A percentile compares a stretch with the other conserved stretches of the same genome.
These are phyloP conservation scores for Cunninghamia lanceolata DNA, from an alignment of 75 land plant species.

Conservation along the genomic window DNA sequence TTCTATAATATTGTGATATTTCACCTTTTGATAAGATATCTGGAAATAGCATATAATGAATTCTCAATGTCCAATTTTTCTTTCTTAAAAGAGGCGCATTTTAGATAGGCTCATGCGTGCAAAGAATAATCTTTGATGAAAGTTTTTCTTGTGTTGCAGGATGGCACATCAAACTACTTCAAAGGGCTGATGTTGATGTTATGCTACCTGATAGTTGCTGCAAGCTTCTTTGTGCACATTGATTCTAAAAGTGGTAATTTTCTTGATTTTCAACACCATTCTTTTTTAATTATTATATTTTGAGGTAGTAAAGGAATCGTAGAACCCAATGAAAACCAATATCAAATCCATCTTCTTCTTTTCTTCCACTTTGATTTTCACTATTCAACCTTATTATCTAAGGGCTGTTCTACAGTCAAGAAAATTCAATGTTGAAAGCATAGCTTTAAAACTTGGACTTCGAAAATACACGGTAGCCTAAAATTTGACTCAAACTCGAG, in stretches of 20 bases:
- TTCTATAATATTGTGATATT: not conserved
- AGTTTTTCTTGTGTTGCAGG: slow-evolving; percentile 29
- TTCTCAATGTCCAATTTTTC: not conserved
- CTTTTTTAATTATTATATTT: not conserved
- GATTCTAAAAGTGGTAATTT: slow-evolving; percentile 36
- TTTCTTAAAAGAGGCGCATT: not conserved
- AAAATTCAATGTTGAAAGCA: not conserved
- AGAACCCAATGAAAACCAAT: not conserved
- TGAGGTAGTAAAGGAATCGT: not conserved
- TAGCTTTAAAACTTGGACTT: too few species aligned
- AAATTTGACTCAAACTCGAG: too few species aligned
- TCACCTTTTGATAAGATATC: not conserved
- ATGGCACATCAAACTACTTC: slow-evolving; percentile 75
- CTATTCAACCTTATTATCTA: not conserved
- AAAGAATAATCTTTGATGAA: not conserved
- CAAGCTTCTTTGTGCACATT: slow-evolving; percentile 75
- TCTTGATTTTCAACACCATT: not conserved
- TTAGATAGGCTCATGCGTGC: not conserved
- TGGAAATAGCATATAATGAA: not conserved
- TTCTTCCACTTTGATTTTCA: not conserved
- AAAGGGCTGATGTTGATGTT: slow-evolving; percentile 79
- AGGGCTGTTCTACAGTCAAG: not conserved
- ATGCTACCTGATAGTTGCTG: slow-evolving; percentile 77
- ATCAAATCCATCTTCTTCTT: not conserved
- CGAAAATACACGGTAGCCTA: too few species aligned